phyloP scores from a whole-genome alignment of 192 early-diverging fungal genomes.

The Backusella macrospora region DNA sequence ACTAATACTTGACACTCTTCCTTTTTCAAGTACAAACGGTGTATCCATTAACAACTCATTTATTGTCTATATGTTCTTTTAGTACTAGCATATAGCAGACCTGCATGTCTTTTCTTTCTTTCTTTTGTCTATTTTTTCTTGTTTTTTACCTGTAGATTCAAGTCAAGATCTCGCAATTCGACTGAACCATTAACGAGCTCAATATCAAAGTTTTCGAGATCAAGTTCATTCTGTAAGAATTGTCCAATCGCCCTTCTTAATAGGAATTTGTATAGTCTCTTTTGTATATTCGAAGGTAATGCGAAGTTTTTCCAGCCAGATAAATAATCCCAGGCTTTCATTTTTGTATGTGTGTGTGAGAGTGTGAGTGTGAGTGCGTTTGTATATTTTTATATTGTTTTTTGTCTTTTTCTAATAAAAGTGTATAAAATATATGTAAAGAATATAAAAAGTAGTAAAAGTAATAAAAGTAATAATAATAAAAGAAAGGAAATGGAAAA shows the following conservation, averaged over 20 bases:
- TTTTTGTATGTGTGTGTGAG: neutral
- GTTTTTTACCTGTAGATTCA: conserved; percentile 73
- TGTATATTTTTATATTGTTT: neutral
- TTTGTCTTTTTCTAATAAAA: neutral
- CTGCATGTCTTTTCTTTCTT: neutral
- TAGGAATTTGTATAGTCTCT: conserved; percentile 81
- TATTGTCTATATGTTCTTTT: conserved; percentile 60
- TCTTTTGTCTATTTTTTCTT: neutral
- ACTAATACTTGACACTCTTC: conserved; percentile 67
- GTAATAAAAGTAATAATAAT: neutral
- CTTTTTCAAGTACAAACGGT: conserved; percentile 72
- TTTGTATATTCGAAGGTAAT: conserved; percentile 76
- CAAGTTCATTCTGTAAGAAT: conserved; percentile 75
- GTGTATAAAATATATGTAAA: neutral
- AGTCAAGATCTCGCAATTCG: conserved; percentile 74
- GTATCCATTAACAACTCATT: conserved; percentile 70
- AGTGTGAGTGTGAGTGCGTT: neutral
- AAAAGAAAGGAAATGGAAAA: neutral
- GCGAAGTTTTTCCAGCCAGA: conserved; percentile 43
- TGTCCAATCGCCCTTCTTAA: conserved; percentile 82
- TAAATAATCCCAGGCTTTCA: conserved; percentile 27
- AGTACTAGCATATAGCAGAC: conserved; percentile 4
- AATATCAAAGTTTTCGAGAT: conserved; percentile 84
- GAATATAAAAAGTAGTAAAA: neutral
- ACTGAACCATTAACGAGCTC: conserved; percentile 79